Conservation (phyloP, 495 filamentous ascomycete species). For the Neurospora sp. region DNA sequence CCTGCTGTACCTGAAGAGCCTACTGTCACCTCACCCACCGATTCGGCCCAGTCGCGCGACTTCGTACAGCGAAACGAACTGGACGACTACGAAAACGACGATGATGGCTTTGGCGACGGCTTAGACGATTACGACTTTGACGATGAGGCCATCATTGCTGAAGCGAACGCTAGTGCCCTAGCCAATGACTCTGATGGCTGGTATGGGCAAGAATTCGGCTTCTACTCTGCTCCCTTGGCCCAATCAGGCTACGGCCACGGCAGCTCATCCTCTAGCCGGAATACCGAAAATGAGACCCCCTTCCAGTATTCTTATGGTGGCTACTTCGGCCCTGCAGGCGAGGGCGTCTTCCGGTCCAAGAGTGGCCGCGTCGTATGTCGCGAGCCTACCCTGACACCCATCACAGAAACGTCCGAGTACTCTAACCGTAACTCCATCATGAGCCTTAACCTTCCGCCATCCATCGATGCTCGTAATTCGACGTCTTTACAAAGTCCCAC, state of each 20-base stretch:
- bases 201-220: constrained; percentile 97
- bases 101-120: constrained; percentile 34
- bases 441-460: constrained; percentile 51
- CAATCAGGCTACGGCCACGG: constrained; percentile 16
- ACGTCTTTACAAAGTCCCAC: constrained; percentile 41
- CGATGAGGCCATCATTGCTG: constrained; percentile 86
- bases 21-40: constrained; percentile 35
- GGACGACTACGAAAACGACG: constrained; percentile 26
- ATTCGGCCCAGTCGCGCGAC: constrained; percentile 22
- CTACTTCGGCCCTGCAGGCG: constrained; percentile 71
- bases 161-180: constrained; percentile 85
- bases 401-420: constrained; percentile 93
- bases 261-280: not conserved
- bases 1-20: constrained; percentile 39
- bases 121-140: constrained; percentile 55
- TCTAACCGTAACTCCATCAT: constrained; percentile 88
- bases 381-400: constrained; percentile 89
- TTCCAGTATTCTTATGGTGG: constrained; percentile 66
- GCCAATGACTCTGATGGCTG: constrained; percentile 87
- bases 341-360: constrained; percentile 45
- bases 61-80: constrained; percentile 13
- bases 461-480: constrained; percentile 20
- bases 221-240: constrained; percentile 64
- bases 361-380: constrained; percentile 63
- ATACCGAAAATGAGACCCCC: no score